Base-by-base conservation (phyloP, 2,329 filamentous ascomycete species). In the Diaporthe helianthi region DNA sequence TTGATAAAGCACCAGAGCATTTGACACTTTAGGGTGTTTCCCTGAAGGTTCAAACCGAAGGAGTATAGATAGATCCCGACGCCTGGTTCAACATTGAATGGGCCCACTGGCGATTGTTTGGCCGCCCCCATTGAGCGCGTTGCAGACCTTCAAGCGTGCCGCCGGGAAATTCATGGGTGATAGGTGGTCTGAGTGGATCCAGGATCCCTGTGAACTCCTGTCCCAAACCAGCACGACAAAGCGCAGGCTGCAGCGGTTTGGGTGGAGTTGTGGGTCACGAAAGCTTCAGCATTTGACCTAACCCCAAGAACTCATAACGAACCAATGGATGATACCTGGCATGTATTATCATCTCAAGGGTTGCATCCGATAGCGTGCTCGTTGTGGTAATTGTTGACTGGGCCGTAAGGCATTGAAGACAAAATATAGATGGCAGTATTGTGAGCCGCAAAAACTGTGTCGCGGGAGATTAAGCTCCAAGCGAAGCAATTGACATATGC, bases 381-480 rank as follows among this genome's bases (percentile, higher is more conserved):
- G 44, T 24, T 49, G 4, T 49, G n/a, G 12, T 4, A 33, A 19
- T 22, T 36, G n/a, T 36, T 33, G 17, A 24, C n/a, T 29, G 29
- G 41, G 41, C 44, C 15, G 26, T 17, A 13, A 15, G 22, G n/a
- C 26, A 24, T 31, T 36, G 41, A 24, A 26, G 13, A 24, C n/a
- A 63, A n/a, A 44, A 49, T 49, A 63, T 31, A 63, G 41, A 49
- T 3, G 58, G 19, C 12, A 44, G 49, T 49, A 33, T 24, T 24
- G 44, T 36, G 44, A 13, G 19, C 4, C n/a, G 29, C 26, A 13
- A 31, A 12, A 36, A 10, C 4, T 49, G 58, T 36, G 58, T 49
- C 58, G 41, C 10, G 44, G 29, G 58, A 63, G 58, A 63, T 63
- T 63, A 63, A 63, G 58, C 58, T 63, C 49, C 58, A 63, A 63